Conservation (phyloP, 371 early-diverging fungal species). For the Apophysomyces ossiformis region DNA sequence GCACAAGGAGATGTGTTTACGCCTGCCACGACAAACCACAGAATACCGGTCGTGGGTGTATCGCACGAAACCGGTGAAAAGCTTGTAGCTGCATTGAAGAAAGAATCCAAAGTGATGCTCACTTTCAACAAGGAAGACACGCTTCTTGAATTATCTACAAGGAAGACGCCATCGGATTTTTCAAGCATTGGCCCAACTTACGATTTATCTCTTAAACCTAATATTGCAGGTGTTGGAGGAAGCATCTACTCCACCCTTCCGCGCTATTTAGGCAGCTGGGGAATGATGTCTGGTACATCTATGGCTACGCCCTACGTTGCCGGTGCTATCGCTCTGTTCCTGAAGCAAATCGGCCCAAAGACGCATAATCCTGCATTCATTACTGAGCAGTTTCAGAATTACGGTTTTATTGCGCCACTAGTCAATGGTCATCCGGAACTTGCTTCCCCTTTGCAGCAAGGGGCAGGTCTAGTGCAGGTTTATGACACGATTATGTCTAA, state of each 20-base stretch:
- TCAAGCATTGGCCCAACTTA: constrained; percentile 44
- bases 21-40: constrained; percentile 17
- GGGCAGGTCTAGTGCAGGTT: constrained; percentile 77
- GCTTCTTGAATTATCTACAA: constrained; percentile 26
- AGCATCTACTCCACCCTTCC: constrained; percentile 68
- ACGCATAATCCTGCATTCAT: constrained; percentile 25
- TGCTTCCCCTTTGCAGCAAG: constrained; percentile 56
- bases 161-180: constrained; percentile 44
- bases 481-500: constrained; percentile 60
- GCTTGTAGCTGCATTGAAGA: constrained; percentile 24
- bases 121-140: constrained; percentile 19
- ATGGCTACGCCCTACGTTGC: constrained; percentile 76
- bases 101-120: constrained; percentile 7
- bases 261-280: constrained; percentile 49
- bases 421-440: constrained; percentile 21
- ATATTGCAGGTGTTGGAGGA: constrained; percentile 70
- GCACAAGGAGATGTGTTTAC: constrained; percentile 24
- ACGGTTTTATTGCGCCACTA: constrained; percentile 36
- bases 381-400: constrained; percentile 54
- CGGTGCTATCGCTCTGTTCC: constrained; percentile 67
- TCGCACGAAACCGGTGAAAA: constrained; percentile 29
- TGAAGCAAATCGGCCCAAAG: constrained; percentile 38
- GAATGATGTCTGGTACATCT: constrained; percentile 62
- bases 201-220: constrained; percentile 51
- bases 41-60: constrained; percentile 44